Percentiles rank a stretch among this genome's conserved stretches.
Conservation (phyloP, 2,329 filamentous ascomycete species). For the Zasmidium cellare region DNA sequence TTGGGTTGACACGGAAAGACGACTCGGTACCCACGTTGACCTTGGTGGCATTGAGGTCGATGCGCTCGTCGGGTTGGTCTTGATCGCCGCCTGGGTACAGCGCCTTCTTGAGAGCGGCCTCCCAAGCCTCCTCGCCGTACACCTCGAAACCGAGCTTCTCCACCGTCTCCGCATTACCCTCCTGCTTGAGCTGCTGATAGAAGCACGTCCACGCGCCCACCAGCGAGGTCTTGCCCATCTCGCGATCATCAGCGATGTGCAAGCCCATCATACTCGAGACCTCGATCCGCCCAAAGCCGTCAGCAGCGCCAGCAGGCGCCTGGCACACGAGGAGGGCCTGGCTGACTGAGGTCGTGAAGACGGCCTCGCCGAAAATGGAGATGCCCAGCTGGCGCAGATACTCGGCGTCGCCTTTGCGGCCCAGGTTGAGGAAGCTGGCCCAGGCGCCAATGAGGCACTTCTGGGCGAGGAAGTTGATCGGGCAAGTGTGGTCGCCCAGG, state of each 20-base stretch:
- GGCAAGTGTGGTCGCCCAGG: background rate
- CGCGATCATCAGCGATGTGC: background rate
- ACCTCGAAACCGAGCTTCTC: background rate
- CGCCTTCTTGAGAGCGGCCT: too few species aligned
- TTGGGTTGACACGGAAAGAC: too few species aligned
- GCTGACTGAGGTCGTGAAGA: background rate
- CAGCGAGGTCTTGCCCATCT: slow-evolving; percentile 1
- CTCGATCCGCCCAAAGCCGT: background rate
- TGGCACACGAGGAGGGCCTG: background rate
- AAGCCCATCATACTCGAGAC: background rate
- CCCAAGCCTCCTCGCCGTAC: background rate
- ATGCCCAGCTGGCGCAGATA: slow-evolving; percentile 6
- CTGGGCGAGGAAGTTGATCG: background rate
- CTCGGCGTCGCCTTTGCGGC: slow-evolving; percentile 14
- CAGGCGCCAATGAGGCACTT: slow-evolving; percentile 9
- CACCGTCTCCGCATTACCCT: background rate
- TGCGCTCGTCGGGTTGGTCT: too few species aligned
- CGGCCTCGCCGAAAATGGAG: slow-evolving; percentile 3
- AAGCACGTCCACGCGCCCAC: background rate
- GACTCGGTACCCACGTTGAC: too few species aligned
- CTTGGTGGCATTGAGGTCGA: too few species aligned
- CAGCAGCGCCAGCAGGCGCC: background rate
- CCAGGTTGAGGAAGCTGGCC: slow-evolving; percentile 5
- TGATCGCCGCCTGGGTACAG: too few species aligned
- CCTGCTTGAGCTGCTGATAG: too few species aligned